Conservation (phyloP, 2,329 filamentous ascomycete species). For the Aspergillus sp. region DNA sequence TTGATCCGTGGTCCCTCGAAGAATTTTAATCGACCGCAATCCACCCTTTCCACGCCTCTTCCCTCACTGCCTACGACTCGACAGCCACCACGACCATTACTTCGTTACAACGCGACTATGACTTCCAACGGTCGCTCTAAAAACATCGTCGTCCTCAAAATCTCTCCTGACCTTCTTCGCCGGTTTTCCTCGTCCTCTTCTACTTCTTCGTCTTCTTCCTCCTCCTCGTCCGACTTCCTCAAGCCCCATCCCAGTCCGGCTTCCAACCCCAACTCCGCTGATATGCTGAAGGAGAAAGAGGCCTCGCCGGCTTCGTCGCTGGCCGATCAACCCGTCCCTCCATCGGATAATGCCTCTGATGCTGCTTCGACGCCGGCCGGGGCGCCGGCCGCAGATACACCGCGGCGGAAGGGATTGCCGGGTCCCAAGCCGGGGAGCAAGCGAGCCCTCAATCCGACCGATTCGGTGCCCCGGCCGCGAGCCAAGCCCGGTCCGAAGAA, state of each 20-base stretch:
- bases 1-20: too few relatives aligned
- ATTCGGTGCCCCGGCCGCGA: slow-evolving; percentile 62
- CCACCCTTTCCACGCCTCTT: not conserved
- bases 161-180: slow-evolving; percentile 29
- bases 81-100: not conserved
- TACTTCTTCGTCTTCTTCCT: slow-evolving; percentile 15
- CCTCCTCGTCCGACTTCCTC: slow-evolving; percentile 7
- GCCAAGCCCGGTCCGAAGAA: slow-evolving; percentile 95
- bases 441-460: slow-evolving; percentile 44
- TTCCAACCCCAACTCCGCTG: slow-evolving; percentile 10
- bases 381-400: slow-evolving; percentile 37
- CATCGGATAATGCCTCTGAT: slow-evolving; percentile 36
- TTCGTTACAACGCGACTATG: not conserved
- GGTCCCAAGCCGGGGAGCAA: slow-evolving; percentile 59
- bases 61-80: not conserved
- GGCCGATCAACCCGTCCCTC: slow-evolving; percentile 25
- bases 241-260: not conserved
- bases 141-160: slow-evolving; percentile 31
- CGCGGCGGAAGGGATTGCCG: slow-evolving; percentile 70
- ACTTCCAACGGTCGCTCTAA: slow-evolving; percentile 30
- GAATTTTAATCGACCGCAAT: too few relatives aligned
- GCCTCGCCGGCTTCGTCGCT: slow-evolving; percentile 31
- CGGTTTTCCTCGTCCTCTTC: slow-evolving; percentile 22
- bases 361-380: slow-evolving; percentile 32
- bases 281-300: slow-evolving; percentile 18